These are phyloP conservation scores for Trypanosomatidae sp. DNA, from an alignment of 208 protist genomes.

Conservation along the genomic window DNA sequence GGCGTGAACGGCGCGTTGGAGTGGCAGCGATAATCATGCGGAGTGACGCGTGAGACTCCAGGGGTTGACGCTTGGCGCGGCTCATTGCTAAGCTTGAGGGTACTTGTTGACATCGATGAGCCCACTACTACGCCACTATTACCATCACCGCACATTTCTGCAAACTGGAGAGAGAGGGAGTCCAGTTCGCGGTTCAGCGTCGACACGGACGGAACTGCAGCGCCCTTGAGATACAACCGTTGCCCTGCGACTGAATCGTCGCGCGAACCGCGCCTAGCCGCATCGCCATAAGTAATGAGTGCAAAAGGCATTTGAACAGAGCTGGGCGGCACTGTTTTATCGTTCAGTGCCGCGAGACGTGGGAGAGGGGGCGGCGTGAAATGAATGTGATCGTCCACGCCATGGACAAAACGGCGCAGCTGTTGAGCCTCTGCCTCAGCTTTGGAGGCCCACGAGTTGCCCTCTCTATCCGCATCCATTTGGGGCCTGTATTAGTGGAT, in stretches of 20 bases:
- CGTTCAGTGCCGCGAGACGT: neutral
- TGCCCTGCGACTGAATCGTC: neutral
- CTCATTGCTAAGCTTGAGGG: neutral
- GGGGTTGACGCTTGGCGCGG: slow-evolving; percentile 18
- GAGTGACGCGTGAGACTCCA: slow-evolving; percentile 2
- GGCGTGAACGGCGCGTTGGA: neutral
- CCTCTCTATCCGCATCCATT: slow-evolving; percentile 8
- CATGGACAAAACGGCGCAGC: slow-evolving; percentile 15
- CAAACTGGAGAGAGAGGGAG: slow-evolving; percentile 20
- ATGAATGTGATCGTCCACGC: neutral
- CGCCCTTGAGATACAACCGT: neutral
- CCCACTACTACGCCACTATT: neutral
- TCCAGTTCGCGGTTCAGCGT: slow-evolving; percentile 25
- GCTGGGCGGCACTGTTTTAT: neutral
- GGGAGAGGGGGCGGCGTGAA: neutral
- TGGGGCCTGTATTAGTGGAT: neutral
- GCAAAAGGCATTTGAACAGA: neutral
- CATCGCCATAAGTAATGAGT: neutral
- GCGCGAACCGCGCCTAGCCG: neutral
- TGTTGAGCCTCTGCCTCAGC: slow-evolving; percentile 19
- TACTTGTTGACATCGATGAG: neutral
- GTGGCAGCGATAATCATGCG: slow-evolving; percentile 5
- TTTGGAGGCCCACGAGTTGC: slow-evolving; percentile 10
- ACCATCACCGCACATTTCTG: slow-evolving; percentile 4
- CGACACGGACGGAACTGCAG: slow-evolving; percentile 15